These are phyloP conservation scores for Colletotrichum godetiae DNA, from an alignment of 2,329 filamentous ascomycete species.

Conservation along the genomic window DNA sequence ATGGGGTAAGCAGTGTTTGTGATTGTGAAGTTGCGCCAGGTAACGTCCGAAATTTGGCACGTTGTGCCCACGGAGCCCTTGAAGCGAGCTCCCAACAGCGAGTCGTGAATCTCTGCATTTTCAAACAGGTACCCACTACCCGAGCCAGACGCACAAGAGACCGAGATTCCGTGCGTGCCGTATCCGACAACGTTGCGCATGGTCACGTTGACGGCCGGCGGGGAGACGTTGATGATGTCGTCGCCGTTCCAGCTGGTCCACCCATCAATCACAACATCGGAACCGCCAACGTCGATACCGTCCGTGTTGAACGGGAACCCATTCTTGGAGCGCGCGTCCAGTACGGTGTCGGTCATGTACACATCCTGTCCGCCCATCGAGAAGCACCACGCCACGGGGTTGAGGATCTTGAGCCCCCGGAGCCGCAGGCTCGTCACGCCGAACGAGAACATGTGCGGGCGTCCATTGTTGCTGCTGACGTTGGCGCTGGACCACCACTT, in stretches of 20 bases:
- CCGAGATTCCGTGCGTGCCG: slow-evolving; percentile 16
- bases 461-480: slow-evolving; percentile 14
- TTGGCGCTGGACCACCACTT: slow-evolving; percentile 20
- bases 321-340: slow-evolving; percentile 7
- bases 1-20: slow-evolving; percentile 20
- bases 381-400: slow-evolving; percentile 23
- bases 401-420: slow-evolving; percentile 13
- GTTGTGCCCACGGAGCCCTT: slow-evolving; percentile 22
- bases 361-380: slow-evolving; percentile 18
- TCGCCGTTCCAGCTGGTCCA: slow-evolving; percentile 23
- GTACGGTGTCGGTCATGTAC: slow-evolving; percentile 26
- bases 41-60: slow-evolving; percentile 18
- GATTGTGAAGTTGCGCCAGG: slow-evolving; percentile 25
- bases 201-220: slow-evolving; percentile 17
- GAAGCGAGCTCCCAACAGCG: slow-evolving; percentile 15
- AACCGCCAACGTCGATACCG: slow-evolving; percentile 13
- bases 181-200: slow-evolving; percentile 23
- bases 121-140: slow-evolving; percentile 18
- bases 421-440: slow-evolving; percentile 5
- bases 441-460: slow-evolving; percentile 25
- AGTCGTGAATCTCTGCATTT: slow-evolving; percentile 18
- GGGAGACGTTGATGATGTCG: slow-evolving; percentile 23
- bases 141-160: slow-evolving; percentile 6
- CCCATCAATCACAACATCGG: slow-evolving; percentile 12
- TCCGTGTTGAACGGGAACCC: slow-evolving; percentile 26